Evolutionary conservation across 2,329 filamentous ascomycete species (phyloP).

Genomic region (Arthrinium phaeospermum): DNA sequence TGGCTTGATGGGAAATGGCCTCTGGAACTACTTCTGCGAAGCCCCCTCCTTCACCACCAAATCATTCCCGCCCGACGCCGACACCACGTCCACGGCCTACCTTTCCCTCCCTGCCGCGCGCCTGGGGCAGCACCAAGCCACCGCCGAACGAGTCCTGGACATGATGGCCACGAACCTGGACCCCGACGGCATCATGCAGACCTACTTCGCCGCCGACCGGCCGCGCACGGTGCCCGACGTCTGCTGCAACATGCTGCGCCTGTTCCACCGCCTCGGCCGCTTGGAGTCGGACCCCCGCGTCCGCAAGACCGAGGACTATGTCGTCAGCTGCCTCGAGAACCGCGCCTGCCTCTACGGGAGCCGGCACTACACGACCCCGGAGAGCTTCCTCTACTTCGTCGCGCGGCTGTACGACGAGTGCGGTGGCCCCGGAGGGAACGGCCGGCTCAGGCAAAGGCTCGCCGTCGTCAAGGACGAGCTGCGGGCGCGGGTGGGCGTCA

Average conservation of each 20-base stretch:
- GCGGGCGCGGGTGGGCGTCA: conserved; percentile 23
- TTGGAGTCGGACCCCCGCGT: conserved; percentile 17
- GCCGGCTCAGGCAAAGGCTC: conserved; percentile 18
- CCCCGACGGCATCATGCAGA: conserved; percentile 29
- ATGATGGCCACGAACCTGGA: conserved; percentile 19
- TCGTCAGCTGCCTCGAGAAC: conserved; percentile 28
- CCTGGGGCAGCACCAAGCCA: no score
- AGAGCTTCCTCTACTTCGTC: conserved; percentile 31
- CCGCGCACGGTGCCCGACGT: conserved; percentile 30
- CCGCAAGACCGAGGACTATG: conserved; percentile 27
- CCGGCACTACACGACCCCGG: conserved; percentile 27
- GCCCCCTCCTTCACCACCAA: no score
- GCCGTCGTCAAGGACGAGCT: conserved; percentile 23
- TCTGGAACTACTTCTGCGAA: no score
- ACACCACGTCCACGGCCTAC: no score
- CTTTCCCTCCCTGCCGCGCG: no score
- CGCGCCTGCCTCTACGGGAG: conserved; percentile 28
- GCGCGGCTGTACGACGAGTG: conserved; percentile 21
- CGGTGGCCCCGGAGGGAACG: neutral
- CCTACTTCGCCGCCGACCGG: conserved; percentile 28
- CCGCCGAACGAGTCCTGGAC: no score
- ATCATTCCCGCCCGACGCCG: no score
- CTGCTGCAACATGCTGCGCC: conserved; percentile 25
- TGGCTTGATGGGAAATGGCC: no score
- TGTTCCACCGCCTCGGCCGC: no score